Conservation (phyloP, 768 basidiomycete species). For the Polyporus arcularius region DNA sequence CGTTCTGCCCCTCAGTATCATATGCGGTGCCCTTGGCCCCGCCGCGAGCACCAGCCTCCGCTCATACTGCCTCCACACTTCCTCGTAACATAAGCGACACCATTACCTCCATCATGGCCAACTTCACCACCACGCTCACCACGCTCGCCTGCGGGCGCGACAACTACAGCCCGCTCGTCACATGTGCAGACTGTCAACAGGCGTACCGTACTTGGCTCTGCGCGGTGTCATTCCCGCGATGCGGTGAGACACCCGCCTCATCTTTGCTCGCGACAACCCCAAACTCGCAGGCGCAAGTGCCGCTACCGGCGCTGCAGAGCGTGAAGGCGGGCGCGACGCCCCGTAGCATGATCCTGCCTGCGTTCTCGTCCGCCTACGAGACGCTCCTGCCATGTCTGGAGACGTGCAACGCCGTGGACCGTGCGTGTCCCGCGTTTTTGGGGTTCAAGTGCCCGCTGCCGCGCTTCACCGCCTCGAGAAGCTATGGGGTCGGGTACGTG, state of each 20-base stretch:
- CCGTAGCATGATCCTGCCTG: slow-evolving; percentile 52
- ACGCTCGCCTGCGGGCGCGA: slow-evolving; percentile 82
- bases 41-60: slow-evolving; percentile 41
- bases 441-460: slow-evolving; percentile 67
- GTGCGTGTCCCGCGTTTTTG: slow-evolving; percentile 76
- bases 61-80: slow-evolving; percentile 54
- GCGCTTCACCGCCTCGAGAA: slow-evolving; percentile 60
- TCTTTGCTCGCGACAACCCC: slow-evolving; percentile 31
- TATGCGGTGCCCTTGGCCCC: slow-evolving; percentile 70
- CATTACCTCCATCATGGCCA: slow-evolving; percentile 60
- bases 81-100: slow-evolving; percentile 49
- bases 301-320: slow-evolving; percentile 52
- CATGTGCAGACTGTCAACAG: slow-evolving; percentile 72
- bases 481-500: slow-evolving; percentile 78
- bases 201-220: slow-evolving; percentile 83
- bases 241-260: slow-evolving; percentile 52
- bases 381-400: slow-evolving; percentile 79
- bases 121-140: slow-evolving; percentile 72
- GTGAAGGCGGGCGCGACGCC: slow-evolving; percentile 40
- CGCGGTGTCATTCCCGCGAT: slow-evolving; percentile 70
- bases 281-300: slow-evolving; percentile 32
- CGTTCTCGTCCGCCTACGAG: slow-evolving; percentile 48
- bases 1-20: slow-evolving; percentile 70
- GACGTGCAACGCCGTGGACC: slow-evolving; percentile 69
- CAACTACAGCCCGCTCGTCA: slow-evolving; percentile 73